Evolutionary conservation across 345 rosid species (phyloP), one percentile per base, ranked within the genome.

Genomic region (Gossypium anomalum): DNA sequence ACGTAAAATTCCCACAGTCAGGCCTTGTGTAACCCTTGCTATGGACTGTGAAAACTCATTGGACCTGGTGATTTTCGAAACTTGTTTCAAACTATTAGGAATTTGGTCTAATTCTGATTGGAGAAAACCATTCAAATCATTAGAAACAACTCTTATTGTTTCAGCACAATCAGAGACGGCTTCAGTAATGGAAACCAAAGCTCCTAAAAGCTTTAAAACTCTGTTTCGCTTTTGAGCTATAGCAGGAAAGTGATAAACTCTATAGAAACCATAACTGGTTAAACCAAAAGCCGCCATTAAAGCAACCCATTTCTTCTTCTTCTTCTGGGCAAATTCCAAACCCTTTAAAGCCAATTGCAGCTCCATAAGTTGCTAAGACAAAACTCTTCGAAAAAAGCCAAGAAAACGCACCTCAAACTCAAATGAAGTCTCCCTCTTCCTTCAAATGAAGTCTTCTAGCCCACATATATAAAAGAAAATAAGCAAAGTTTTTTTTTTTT

Each of bases 51-150:
- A 84, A 62, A 90, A 84, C 79, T 92, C 97, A 2, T 81, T 73
- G 3, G 95, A 92, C 64, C 65, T 79, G 0, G 86, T 81, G 59
- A 92, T 75, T 78, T 90, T 90, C 1, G 88, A 86, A 62, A 92
- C 86, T 81, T 92, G 97, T 70, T 84, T 91, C 22, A 91, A 77
- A 76, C 92, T 89, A 55, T 79, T 89, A 1, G 97, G 95, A 48
- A 89, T 85, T 79, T 85, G 86, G 71, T 94, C 92, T 1, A 89
- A 88, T 29, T 89, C 86, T 27, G 97, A 92, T 71, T 70, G 81
- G 55, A 88, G 82, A 73, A 87, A 90, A 34, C 53, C 78, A 12
- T 85, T 86, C 17, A 89, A 79, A 72, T 94, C 97, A 16, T 75
- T 88, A 0, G 92, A 75, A 64, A 94, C 80, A 9, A 88, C 56